Conservation (phyloP, 305 asterid genomes). For the Fraxinus floribunda region DNA sequence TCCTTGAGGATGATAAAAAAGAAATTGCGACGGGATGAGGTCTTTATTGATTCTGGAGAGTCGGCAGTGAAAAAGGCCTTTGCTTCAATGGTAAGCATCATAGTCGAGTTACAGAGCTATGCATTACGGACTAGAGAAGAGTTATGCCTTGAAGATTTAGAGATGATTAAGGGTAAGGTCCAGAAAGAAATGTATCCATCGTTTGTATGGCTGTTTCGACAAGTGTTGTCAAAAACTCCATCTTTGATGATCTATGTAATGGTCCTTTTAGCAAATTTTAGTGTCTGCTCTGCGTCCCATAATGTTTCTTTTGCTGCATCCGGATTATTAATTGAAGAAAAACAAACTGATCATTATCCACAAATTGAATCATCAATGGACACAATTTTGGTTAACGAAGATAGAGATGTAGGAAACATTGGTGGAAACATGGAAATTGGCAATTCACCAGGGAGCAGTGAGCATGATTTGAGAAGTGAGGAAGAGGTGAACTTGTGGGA, state of each 20-base stretch:
- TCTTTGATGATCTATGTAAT: conserved; percentile 65
- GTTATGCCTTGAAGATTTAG: conserved; percentile 58
- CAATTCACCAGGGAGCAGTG: conserved; percentile 9
- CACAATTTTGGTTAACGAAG: background rate
- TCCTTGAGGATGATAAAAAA: conserved; percentile 79
- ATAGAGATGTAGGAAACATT: background rate
- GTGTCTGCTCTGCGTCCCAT: conserved; percentile 47
- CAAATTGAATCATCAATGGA: conserved; percentile 2
- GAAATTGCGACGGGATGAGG: conserved; percentile 48
- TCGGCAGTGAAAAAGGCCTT: conserved; percentile 48
- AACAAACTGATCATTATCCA: background rate
- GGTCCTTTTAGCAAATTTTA: conserved; percentile 64
- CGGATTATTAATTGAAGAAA: background rate
- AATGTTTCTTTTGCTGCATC: conserved; percentile 23
- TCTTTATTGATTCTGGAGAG: conserved; percentile 29
- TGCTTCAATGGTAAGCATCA: conserved; percentile 64
- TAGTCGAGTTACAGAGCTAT: conserved; percentile 67
- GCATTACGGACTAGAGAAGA: conserved; percentile 68
- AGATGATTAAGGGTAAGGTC: conserved; percentile 39
- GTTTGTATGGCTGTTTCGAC: conserved; percentile 74
- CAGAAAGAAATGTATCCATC: conserved; percentile 69
- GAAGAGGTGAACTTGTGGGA: conserved; percentile 59
- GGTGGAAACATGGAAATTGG: conserved; percentile 20
- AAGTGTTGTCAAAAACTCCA: conserved; percentile 72
- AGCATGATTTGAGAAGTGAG: conserved; percentile 18